Conservation (phyloP, 1,284 basidiomycete species). For the Paramarasmius palmivorus region DNA sequence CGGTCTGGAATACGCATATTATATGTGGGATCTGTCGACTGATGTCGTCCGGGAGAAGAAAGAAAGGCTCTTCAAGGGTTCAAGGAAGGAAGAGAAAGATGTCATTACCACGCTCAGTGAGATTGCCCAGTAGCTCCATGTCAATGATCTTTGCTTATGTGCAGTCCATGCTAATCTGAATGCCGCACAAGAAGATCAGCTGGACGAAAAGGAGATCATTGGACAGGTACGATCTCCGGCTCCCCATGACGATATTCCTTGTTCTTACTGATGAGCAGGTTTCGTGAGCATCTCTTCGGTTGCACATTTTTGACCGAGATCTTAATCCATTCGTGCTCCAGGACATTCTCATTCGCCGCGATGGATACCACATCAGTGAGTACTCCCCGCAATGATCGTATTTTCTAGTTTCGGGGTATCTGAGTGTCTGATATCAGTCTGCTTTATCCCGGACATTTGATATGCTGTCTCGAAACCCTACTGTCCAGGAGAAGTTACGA, state of each 20-base stretch:
- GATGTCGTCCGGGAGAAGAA: slow-evolving; percentile 31
- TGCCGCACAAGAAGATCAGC: background rate
- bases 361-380: slow-evolving; percentile 34
- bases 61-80: slow-evolving; percentile 30
- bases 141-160: background rate
- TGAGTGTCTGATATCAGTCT: slow-evolving; percentile 1
- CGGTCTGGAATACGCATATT: slow-evolving; percentile 7
- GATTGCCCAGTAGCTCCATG: slow-evolving; percentile 14
- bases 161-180: background rate
- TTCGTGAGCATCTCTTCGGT: slow-evolving; percentile 14
- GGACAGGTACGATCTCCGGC: slow-evolving; percentile 5
- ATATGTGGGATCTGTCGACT: slow-evolving; percentile 7
- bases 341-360: slow-evolving; percentile 28
- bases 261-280: slow-evolving; percentile 9
- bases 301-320: background rate
- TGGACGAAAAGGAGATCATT: slow-evolving; percentile 10
- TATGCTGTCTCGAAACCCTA: slow-evolving; percentile 34
- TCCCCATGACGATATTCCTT: background rate
- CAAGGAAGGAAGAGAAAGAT: slow-evolving; percentile 43
- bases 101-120: slow-evolving; percentile 46
- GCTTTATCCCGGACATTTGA: slow-evolving; percentile 38
- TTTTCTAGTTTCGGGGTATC: background rate
- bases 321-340: slow-evolving; percentile 3
- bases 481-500: slow-evolving; percentile 38
- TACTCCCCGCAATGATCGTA: background rate